Base-by-base conservation (phyloP, 805 yeast species). In the Ogataea methylovora region DNA sequence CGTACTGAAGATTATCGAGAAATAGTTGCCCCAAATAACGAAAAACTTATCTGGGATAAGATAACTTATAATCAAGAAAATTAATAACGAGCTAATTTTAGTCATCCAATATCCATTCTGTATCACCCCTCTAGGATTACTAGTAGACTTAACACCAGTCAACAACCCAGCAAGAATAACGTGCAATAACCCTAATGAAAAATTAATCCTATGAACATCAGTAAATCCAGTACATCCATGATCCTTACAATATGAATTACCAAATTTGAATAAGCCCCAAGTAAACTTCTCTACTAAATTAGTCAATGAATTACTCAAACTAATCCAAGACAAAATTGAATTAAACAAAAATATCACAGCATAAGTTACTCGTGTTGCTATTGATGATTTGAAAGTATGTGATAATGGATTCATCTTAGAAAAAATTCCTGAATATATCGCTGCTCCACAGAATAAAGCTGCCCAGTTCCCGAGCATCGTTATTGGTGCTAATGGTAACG, bases 61-160 rank as follows among this genome's bases (percentile, higher is more conserved):
- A 56, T 86, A 92, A 26, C 88, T 71, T 4, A 76, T 40, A 6
- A 76, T 66, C 4, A 79, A 59, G 13, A 86, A 63, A 4, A 61
- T 49, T 13, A 73, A 35, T 76, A 88, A 81, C 4, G 67, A 56
- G 8, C 76, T 48, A 9, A 85, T 57, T 58, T 92, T 92, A 30
- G 78, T 50, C 29, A 79, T 72, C 99, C 99, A 92, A 65, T 74
- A 81, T 3, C 95, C 94, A 56, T 94, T 92, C 55, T 92, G 98
- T 29, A 92, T 68, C 16, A 71, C 74, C 0, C 92, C 79, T 29
- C 96, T 69, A 15, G 88, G 82, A 52, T 86, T 79, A 21, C 73
- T 60, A 1, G 94, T 79, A 1, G 92, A 79, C 43, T 75, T 76
- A 5, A 88, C 94, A 15, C 86, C 84, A 8, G 81, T 52, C 29